A percentile compares a stretch with the other conserved stretches of the same genome.
Evolutionary conservation across 2,329 filamentous ascomycete genomes (phyloP).

Genomic region (Emergomyces orientalis): DNA sequence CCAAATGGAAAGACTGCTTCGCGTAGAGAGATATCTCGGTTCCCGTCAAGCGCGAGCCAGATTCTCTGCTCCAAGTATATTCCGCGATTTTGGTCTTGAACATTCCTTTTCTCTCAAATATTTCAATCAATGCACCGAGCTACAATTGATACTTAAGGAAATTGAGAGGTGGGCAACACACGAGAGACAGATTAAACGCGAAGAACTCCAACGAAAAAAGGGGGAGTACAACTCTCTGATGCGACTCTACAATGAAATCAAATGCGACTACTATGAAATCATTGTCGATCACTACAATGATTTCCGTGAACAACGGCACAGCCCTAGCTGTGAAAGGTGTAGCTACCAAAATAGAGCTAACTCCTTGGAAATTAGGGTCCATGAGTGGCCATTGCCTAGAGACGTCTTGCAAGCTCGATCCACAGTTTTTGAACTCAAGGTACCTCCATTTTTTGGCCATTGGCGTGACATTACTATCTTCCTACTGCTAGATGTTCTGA

Average conservation of each 20-base stretch:
- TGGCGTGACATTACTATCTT: constrained; percentile 45
- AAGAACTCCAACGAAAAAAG: constrained; percentile 16
- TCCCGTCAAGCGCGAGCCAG: constrained; percentile 21
- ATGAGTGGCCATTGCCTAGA: constrained; percentile 50
- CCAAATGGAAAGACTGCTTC: constrained; percentile 40
- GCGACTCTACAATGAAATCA: constrained; percentile 3
- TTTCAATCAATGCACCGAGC: constrained; percentile 36
- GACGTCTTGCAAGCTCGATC: constrained; percentile 29
- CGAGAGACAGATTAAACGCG: constrained; percentile 30
- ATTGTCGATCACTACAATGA: constrained; percentile 6
- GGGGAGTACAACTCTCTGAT: constrained; percentile 24
- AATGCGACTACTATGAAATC: constrained; percentile 10
- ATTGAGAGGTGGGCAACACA: constrained; percentile 37
- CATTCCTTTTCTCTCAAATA: constrained; percentile 42
- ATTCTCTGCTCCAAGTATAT: constrained; percentile 26
- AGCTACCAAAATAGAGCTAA: constrained; percentile 22
- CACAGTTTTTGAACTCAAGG: constrained; percentile 44
- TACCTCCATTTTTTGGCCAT: constrained; percentile 32
- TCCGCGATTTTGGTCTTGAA: constrained; percentile 28
- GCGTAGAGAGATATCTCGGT: constrained; percentile 42
- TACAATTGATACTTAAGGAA: constrained; percentile 26
- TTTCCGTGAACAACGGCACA: constrained; percentile 15
- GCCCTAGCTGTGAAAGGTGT: constrained; percentile 33
- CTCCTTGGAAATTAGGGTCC: constrained; percentile 36
- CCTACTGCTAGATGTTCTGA: constrained; percentile 3